A percentile compares a stretch with the other conserved stretches of the same genome.
phyloP scores from a whole-genome alignment of 1,284 basidiomycete species.

The Sphaerobolus stellatus region DNA sequence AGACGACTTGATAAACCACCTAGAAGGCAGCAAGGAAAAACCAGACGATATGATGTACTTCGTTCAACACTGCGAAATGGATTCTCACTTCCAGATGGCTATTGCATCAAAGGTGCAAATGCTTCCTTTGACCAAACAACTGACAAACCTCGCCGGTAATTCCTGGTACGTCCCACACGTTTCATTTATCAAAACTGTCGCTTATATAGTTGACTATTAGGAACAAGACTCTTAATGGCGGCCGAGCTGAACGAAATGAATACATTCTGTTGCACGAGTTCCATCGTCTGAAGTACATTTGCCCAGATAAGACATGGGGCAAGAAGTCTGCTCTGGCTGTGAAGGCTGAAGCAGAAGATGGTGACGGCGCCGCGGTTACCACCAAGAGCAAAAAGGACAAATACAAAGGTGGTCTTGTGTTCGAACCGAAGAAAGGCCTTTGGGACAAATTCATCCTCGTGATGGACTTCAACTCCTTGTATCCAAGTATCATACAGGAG shows the following conservation, averaged over 20 bases:
- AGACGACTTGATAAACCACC: slow-evolving; percentile 89
- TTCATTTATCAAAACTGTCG: background rate
- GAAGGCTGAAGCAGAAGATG: slow-evolving; percentile 66
- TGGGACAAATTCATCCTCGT: slow-evolving; percentile 98
- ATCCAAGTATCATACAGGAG: slow-evolving; percentile 99
- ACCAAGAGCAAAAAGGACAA: slow-evolving; percentile 84
- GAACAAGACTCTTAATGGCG: slow-evolving; percentile 94
- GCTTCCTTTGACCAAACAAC: slow-evolving; percentile 85
- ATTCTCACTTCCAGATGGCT: slow-evolving; percentile 96
- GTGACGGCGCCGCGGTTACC: slow-evolving; percentile 49
- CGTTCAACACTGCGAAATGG: slow-evolving; percentile 89
- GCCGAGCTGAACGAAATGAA: slow-evolving; percentile 97
- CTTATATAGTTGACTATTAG: slow-evolving; percentile 40
- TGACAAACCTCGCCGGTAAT: slow-evolving; percentile 98
- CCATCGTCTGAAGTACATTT: slow-evolving; percentile 93
- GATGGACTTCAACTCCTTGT: slow-evolving; percentile 99
- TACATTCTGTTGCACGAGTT: slow-evolving; percentile 99
- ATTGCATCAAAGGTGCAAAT: slow-evolving; percentile 90
- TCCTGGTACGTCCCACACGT: slow-evolving; percentile 70
- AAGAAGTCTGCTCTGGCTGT: slow-evolving; percentile 62
- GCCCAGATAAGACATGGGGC: slow-evolving; percentile 90
- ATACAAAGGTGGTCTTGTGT: slow-evolving; percentile 98
- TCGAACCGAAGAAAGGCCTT: slow-evolving; percentile 93
- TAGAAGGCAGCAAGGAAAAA: slow-evolving; percentile 80
- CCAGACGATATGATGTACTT: slow-evolving; percentile 86